These are phyloP conservation scores for Leishmania martiniquensis DNA, from an alignment of 208 protist species.

Conservation along the genomic window DNA sequence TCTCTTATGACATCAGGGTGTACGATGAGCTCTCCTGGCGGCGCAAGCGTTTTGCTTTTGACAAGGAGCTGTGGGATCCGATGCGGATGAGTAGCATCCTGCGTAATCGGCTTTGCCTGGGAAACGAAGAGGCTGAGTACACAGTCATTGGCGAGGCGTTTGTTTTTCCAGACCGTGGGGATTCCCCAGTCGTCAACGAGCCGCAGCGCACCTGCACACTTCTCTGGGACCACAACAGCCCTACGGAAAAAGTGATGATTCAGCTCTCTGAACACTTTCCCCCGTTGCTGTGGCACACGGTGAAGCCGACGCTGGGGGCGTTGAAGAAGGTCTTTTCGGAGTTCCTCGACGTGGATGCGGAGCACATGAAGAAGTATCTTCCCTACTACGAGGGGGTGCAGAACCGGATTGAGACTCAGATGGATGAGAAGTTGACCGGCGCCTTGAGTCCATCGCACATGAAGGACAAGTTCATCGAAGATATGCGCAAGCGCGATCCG, in stretches of 20 bases:
- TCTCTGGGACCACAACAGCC: constrained; percentile 91
- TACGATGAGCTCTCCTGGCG: constrained; percentile 88
- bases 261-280: constrained; percentile 91
- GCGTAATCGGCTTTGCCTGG: constrained; percentile 79
- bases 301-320: constrained; percentile 78
- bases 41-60: constrained; percentile 72
- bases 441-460: constrained; percentile 80
- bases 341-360: constrained; percentile 90
- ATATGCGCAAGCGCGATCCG: constrained; percentile 87
- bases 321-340: constrained; percentile 88
- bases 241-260: constrained; percentile 90
- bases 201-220: constrained; percentile 75
- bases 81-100: constrained; percentile 82
- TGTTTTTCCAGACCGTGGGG: constrained; percentile 87
- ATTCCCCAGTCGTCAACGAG: constrained; percentile 92
- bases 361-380: constrained; percentile 92
- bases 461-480: constrained; percentile 87
- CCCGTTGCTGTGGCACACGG: constrained; percentile 89
- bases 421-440: constrained; percentile 74
- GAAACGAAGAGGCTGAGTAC: constrained; percentile 85
- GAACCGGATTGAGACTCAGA: constrained; percentile 73
- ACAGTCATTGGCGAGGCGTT: constrained; percentile 93
- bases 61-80: constrained; percentile 86
- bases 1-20: constrained; percentile 90
- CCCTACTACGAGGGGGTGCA: constrained; percentile 90